Evolutionary conservation across 1,139 yeast genomes (phyloP), one percentile per base, ranked within the genome.

Genomic region (Hyphopichia fennica): DNA sequence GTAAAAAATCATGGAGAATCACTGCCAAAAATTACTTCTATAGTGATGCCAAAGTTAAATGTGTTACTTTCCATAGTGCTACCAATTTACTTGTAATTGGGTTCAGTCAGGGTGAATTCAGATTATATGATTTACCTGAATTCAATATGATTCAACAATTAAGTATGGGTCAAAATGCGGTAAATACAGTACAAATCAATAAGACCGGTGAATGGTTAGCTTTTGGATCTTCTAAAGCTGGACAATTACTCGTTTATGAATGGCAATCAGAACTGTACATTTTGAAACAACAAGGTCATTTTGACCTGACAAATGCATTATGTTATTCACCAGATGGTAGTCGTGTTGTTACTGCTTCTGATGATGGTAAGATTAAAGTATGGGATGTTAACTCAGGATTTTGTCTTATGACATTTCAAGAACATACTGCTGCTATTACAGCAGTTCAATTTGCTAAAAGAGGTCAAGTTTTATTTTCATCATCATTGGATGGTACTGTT

Each of bases 261-360:
- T 93, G 99, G 99, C 97, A 93, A 68, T 87, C 96, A 3, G 99
- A 93, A 63, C 88, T 97, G 0, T 93, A 93, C 60, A 86, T 93
- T 37, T 72, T 93, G 51, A 91, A 93, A 60, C 99, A 93, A 61
- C 99, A 95, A 63, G 97, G 99, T 11, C 99, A 93, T 65, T 93
- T 88, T 58, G 99, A 93, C 61, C 74, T 96, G 0, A 80, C 91
- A 63, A 93, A 90, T 57, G 76, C 90, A 14, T 64, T 91, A 39
- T 81, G 87, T 31, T 93, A 93, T 57, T 88, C 98, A 0, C 97
- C 98, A 0, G 99, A 95, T 65, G 99, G 99, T 0, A 80, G 96
- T 2, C 77, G 91, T 52, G 76, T 93, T 8, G 95, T 91, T 1
- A 91, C 99, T 1, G 98, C 96, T 1, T 80, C 96, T 1, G 99